A percentile compares a stretch with the other conserved stretches of the same genome.
phyloP scores from a whole-genome alignment of 768 basidiomycete genomes.

The Pisolithus sp. region DNA sequence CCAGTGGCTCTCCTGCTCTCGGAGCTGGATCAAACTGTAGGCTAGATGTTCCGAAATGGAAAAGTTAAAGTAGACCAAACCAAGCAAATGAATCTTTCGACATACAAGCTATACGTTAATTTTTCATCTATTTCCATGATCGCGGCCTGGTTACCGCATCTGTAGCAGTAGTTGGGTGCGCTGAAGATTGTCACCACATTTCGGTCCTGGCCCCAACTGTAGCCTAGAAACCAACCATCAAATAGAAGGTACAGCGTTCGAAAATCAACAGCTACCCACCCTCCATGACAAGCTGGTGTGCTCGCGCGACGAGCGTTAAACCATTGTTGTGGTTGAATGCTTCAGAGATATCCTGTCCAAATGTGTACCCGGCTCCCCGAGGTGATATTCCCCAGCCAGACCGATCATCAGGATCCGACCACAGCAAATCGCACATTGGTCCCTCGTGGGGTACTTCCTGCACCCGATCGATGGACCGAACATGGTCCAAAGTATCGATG shows the following conservation, averaged over 20 bases:
- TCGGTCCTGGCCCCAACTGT: constrained; percentile 98
- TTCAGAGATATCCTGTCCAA: constrained; percentile 98
- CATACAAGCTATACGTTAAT: constrained; percentile 88
- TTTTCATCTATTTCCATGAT: constrained; percentile 99
- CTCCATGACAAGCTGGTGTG: constrained; percentile 96
- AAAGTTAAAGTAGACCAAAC: constrained; percentile 1
- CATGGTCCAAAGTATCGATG: constrained; percentile 99
- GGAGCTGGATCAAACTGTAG: constrained; percentile 99
- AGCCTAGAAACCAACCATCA: constrained; percentile 39
- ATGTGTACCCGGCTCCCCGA: constrained; percentile 97
- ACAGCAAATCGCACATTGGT: constrained; percentile 98
- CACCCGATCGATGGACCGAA: constrained; percentile 96
- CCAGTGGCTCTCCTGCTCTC: constrained; percentile 95
- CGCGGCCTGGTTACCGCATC: constrained; percentile 98
- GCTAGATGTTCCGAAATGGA: constrained; percentile 45
- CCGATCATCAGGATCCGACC: constrained; percentile 99
- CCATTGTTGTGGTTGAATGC: constrained; percentile 99
- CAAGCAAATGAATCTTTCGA: constrained; percentile 13
- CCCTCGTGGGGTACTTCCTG: constrained; percentile 99
- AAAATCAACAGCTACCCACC: constrained; percentile 43
- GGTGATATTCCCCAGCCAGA: constrained; percentile 99
- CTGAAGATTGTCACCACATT: constrained; percentile 99
- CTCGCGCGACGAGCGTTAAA: constrained; percentile 88
- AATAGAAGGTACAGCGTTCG: constrained; percentile 2
- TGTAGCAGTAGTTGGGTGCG: constrained; percentile 99